These are phyloP conservation scores for Prunus mongolica DNA, from an alignment of 306 rosid species.

Conservation along the genomic window DNA sequence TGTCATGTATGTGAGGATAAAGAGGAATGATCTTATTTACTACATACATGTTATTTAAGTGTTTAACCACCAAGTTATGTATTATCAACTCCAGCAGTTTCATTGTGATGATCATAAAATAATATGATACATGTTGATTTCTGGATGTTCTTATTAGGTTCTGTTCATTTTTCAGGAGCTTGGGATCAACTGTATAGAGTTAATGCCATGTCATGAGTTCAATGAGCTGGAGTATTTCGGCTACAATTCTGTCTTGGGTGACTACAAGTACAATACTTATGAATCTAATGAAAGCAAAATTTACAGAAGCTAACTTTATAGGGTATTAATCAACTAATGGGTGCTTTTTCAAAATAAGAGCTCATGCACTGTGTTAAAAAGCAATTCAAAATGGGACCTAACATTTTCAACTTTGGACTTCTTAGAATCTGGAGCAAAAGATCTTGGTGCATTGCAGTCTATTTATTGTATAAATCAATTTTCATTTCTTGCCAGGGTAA, in stretches of 20 bases:
- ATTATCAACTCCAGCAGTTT: not conserved
- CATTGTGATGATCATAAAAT: not conserved
- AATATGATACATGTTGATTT: not conserved
- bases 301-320: not conserved
- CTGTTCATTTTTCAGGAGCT: slow-evolving; percentile 68
- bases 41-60: not conserved
- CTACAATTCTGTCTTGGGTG: slow-evolving; percentile 81
- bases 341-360: not conserved
- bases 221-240: slow-evolving; percentile 84
- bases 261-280: slow-evolving; percentile 46
- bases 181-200: slow-evolving; percentile 89
- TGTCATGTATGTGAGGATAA: not conserved
- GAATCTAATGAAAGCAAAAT: not conserved
- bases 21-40: not conserved
- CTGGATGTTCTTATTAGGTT: slow-evolving; percentile 27
- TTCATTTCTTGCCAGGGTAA: slow-evolving; percentile 55
- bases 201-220: slow-evolving; percentile 97
- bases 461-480: not conserved
- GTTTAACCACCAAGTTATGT: not conserved
- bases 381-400: not conserved
- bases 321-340: not conserved
- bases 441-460: not conserved
- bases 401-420: not conserved
- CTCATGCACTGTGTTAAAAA: not conserved
- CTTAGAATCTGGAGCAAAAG: not conserved